Base-by-base conservation (phyloP, 2,329 filamentous ascomycete species). In the Rutstroemia sp. region DNA sequence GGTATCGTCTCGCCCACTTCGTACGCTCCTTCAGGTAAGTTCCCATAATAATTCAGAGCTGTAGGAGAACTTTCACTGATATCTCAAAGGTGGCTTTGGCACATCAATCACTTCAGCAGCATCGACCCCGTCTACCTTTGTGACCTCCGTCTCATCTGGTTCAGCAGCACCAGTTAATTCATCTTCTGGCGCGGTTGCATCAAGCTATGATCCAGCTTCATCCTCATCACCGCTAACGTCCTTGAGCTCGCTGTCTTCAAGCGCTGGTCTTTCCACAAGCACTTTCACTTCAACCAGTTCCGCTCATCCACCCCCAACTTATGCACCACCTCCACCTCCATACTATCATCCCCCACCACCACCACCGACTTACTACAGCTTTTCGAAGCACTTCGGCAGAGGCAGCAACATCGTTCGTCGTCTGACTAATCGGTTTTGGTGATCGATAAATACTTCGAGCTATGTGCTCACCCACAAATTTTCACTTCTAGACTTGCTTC, bases 401-500 rank as follows among this genome's bases (percentile, higher is more conserved):
- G 45, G 34, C 45, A 40, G 21, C 16, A 46, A 12, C 6, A 49
- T 44, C n/a, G 48, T 44, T 34, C 53, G 39, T 12, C 47, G 38
- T 34, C 23, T n/a, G 12, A 39, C 59, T 47, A 55, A 51, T 57
- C 40, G 27, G 44, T 61, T 57, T 42, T 60, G 49, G 56, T 48
- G 38, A 59, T 39, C 36, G 44, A 44, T 16, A 36, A 36, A 30
- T 40, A 34, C 36, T 36, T 39, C 4, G 53, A 56, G 50, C 45
- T 51, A 17, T 48, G 6, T 45, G 42, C 54, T 57, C 54, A 55
- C 48, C 16, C 30, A 48, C 47, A 61, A 54, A 55, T 52, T 53
- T 56, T 61, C 52, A 54, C 57, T 64, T 62, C 59, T 62, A 60
- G 51, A 60, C 51, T 59, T 61, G 59, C 56, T 58, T 45, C 58